phyloP scores from a whole-genome alignment of 345 rosid species.

The Gynandropsis gynandra region DNA sequence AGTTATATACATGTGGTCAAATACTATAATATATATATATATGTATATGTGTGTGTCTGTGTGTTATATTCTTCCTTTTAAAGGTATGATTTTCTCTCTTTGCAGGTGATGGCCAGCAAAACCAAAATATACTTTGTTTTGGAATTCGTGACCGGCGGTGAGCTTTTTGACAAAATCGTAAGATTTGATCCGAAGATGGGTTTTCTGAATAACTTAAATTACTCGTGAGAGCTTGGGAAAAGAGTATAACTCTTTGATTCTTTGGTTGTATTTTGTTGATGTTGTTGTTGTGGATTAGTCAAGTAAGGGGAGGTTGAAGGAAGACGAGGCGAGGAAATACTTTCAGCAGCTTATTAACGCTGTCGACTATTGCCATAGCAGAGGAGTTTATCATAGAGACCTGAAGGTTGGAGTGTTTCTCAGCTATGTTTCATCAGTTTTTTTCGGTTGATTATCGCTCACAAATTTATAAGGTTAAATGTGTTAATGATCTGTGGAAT shows the following conservation, averaged over 20 bases:
- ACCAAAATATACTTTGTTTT: constrained; percentile 79
- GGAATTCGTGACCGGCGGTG: constrained; percentile 80
- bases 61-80: too few species aligned
- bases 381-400: constrained; percentile 92
- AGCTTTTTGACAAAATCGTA: constrained; percentile 74
- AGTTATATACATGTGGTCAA: too few species aligned
- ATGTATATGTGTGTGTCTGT: too few species aligned
- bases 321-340: constrained; percentile 74
- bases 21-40: too few species aligned
- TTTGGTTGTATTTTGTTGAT: background rate
- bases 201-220: background rate
- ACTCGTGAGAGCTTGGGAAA: background rate
- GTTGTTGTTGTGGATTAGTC: background rate
- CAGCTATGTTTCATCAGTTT: too few species aligned
- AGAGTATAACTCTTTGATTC: background rate
- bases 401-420: constrained; percentile 74
- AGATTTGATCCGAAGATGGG: constrained; percentile 16
- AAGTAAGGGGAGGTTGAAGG: constrained; percentile 63
- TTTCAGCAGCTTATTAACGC: constrained; percentile 97
- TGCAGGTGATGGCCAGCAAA: constrained; percentile 87
- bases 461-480: background rate
- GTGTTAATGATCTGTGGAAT: background rate
- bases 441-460: background rate
- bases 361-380: constrained; percentile 94
- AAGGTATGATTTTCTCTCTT: background rate